Evolutionary conservation across 805 yeast species (phyloP).

Genomic region (Starmerella lactis-condensi): DNA sequence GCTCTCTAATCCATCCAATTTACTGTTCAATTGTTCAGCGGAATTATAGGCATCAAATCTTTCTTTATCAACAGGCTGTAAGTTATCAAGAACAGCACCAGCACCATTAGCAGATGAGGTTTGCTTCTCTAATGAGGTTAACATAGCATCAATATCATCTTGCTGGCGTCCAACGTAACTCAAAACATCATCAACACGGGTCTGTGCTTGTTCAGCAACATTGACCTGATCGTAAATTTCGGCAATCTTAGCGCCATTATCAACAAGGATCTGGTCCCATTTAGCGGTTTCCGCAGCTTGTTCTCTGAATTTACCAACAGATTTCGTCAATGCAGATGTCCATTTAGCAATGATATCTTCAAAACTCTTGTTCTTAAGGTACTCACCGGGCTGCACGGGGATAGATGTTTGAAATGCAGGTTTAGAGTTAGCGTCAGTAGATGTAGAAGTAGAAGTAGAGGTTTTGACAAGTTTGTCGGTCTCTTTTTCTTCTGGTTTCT

Average conservation of each 20-base stretch:
- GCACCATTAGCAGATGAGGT: constrained; percentile 8
- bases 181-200: constrained; percentile 70
- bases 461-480: constrained; percentile 2
- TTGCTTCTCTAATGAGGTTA: constrained; percentile 67
- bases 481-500: constrained; percentile 6
- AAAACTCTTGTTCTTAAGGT: constrained; percentile 74
- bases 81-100: constrained; percentile 18
- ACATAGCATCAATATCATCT: constrained; percentile 65
- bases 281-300: constrained; percentile 57
- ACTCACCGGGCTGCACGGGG: constrained; percentile 25
- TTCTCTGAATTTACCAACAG: constrained; percentile 53
- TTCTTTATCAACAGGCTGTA: constrained; percentile 46
- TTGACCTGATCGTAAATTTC: constrained; percentile 59
- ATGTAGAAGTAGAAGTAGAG: constrained; percentile 8
- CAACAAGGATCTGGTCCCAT: constrained; percentile 74
- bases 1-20: constrained; percentile 55
- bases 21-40: constrained; percentile 71
- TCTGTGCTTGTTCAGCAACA: constrained; percentile 70
- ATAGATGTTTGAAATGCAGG: constrained; percentile 1
- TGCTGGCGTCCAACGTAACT: constrained; percentile 80
- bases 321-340: constrained; percentile 66
- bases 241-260: constrained; percentile 69
- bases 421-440: constrained; percentile 1
- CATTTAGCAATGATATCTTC: constrained; percentile 86
- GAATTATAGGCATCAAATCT: constrained; percentile 76